Base-by-base conservation (phyloP, 768 basidiomycete species). In the Gymnopilus junonius region DNA sequence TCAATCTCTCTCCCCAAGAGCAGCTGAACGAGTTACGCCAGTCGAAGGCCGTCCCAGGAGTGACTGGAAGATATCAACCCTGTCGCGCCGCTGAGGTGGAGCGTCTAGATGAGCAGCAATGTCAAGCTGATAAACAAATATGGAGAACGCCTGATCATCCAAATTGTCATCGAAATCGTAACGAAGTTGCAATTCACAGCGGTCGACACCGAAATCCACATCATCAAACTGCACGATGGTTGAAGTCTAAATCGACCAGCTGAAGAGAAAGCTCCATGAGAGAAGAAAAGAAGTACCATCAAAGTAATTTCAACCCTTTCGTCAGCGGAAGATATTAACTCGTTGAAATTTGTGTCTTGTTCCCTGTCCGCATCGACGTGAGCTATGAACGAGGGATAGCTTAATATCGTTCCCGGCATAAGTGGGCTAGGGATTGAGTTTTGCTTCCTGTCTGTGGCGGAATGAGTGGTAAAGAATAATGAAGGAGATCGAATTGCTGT, bases 91-190 rank as follows among this genome's bases (percentile, higher is more conserved):
- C 31, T 40, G 21, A n/a, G 58, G 45, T 20, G 23, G 35, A 42
- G 48, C 34, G 35, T n/a, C 11, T 1, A 4, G 8, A 29, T 12
- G 15, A 11, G 20, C 29, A 0, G 27, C 5, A 8, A 8, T 20
- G n/a, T 59, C 43, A 11, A 61, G 17, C 27, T 35, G 51, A 34
- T 61, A 55, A 14, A 61, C 34, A 31, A 51, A 42, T 25, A 61
- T 32, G 27, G n/a, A 61, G n/a, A 43, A 61, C n/a, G 40, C 23
- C 46, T 15, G 23, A 34, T 34, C 37, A n/a, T 14, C 51, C 25
- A 31, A 34, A 6, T 5, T 2, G 14, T 21, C 10, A 8, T 21
- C 4, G 50, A 42, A 14, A 17, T 20, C 12, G 39, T 17, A 42
- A 12, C 54, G 54, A 48, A 56, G 32, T 15, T 46, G 35, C 29